Conservation (phyloP, 2,329 filamentous ascomycete genomes). For the Alternaria rosae region DNA sequence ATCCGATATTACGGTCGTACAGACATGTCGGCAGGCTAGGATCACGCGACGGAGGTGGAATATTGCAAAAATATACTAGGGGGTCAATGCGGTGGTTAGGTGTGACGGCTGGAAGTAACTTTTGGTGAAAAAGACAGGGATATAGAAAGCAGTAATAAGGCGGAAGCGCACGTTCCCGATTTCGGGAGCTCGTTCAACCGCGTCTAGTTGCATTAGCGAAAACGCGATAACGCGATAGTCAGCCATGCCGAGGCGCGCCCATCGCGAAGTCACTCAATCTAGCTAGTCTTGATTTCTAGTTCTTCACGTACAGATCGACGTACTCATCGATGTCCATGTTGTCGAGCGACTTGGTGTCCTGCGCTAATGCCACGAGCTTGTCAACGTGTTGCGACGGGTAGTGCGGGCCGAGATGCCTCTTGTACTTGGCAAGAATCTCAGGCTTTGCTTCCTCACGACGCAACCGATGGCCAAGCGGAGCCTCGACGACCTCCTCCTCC, state of each 20-base stretch:
- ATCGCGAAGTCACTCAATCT: conserved; percentile 28
- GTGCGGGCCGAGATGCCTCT: conserved; percentile 87
- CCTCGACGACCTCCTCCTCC: conserved; percentile 90
- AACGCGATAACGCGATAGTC: conserved; percentile 12
- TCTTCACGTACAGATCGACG: conserved; percentile 81
- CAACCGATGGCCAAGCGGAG: conserved; percentile 89
- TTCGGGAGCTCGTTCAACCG: conserved; percentile 5
- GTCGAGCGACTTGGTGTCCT: conserved; percentile 78
- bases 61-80: conserved; percentile 19
- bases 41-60: conserved; percentile 15
- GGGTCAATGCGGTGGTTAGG: conserved; percentile 12
- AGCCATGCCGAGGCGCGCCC: conserved; percentile 13
- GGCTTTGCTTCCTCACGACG: conserved; percentile 97
- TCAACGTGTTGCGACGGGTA: conserved; percentile 79
- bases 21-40: conserved; percentile 11
- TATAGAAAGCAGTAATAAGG: conserved; percentile 15
- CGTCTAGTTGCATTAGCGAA: conserved; percentile 22
- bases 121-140: conserved; percentile 15
- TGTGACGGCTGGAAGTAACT: conserved; percentile 11
- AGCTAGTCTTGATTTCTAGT: conserved; percentile 38
- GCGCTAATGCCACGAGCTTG: conserved; percentile 80
- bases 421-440: conserved; percentile 93
- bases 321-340: conserved; percentile 88
- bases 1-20: conserved; percentile 11
- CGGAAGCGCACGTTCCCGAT: conserved; percentile 1